Conservation (phyloP, 106 monocot genomes). For the Dioscorea dumetorum region DNA sequence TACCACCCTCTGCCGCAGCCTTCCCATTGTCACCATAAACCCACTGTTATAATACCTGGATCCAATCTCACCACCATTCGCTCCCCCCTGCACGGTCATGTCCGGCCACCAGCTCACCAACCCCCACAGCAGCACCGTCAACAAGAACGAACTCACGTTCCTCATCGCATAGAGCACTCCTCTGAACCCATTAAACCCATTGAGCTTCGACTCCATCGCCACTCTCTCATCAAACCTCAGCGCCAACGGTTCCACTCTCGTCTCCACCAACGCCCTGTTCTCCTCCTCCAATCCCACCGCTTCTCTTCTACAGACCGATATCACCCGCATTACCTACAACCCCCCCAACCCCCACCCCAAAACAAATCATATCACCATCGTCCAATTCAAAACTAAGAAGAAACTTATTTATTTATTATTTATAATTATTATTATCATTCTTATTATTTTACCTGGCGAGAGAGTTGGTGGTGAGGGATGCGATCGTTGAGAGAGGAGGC, state of each 20-base stretch:
- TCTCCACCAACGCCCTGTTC: slow-evolving; percentile 41
- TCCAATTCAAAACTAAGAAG: no score
- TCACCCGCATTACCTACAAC: slow-evolving; percentile 35
- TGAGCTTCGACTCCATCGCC: slow-evolving; percentile 43
- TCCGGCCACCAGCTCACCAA: slow-evolving; percentile 49
- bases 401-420: no score
- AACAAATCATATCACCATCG: background rate
- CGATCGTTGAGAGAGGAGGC: slow-evolving; percentile 21
- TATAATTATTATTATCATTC: no score
- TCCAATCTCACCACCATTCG: slow-evolving; percentile 1
- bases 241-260: slow-evolving; percentile 25
- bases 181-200: slow-evolving; percentile 87
- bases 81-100: no score
- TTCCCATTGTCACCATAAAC: slow-evolving; percentile 41
- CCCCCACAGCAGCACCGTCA: slow-evolving; percentile 57
- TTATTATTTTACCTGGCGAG: slow-evolving; percentile 19
- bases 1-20: slow-evolving; percentile 49
- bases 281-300: slow-evolving; percentile 42
- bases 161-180: slow-evolving; percentile 73
- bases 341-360: background rate
- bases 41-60: slow-evolving; percentile 23
- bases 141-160: slow-evolving; percentile 64
- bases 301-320: slow-evolving; percentile 31
- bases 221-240: slow-evolving; percentile 36
- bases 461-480: slow-evolving; percentile 4